phyloP scores from a whole-genome alignment of 1,284 basidiomycete genomes.

The Tylopilus sp. region DNA sequence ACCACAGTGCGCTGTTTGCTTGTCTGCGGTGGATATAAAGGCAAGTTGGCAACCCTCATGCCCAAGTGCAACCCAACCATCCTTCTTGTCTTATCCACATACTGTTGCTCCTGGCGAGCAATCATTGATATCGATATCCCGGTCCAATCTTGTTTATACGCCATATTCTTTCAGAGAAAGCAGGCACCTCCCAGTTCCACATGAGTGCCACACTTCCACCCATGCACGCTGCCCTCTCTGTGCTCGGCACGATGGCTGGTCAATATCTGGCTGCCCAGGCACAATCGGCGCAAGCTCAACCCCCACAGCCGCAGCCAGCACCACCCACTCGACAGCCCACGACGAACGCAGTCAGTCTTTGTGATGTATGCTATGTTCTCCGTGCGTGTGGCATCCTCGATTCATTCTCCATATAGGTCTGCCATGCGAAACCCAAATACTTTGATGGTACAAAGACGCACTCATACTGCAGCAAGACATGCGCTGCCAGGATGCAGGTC shows the following conservation, averaged over 20 bases:
- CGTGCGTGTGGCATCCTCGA: conserved; percentile 4
- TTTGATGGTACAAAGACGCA: conserved; percentile 40
- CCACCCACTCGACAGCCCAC: conserved; percentile 29
- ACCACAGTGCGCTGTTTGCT: conserved; percentile 11
- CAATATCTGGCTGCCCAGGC: conserved; percentile 43
- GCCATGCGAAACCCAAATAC: conserved; percentile 53
- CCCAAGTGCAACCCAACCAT: conserved; percentile 13
- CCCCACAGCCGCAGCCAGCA: conserved; percentile 24
- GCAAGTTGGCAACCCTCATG: conserved; percentile 2
- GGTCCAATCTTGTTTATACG: conserved; percentile 9
- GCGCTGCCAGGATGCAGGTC: conserved; percentile 34
- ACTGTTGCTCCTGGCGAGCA: conserved; percentile 34
- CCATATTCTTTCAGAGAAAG: conserved; percentile 8
- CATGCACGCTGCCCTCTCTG: conserved; percentile 52
- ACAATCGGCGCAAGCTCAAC: conserved; percentile 29
- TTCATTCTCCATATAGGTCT: conserved; percentile 34
- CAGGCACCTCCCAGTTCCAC: conserved; percentile 11
- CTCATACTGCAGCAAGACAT: conserved; percentile 39
- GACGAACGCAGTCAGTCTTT: conserved; percentile 25
- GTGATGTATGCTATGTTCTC: conserved; percentile 27
- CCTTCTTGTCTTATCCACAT: conserved; percentile 31
- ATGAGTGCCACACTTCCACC: conserved; percentile 43
- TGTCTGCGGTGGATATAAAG: conserved; percentile 28
- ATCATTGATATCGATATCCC: conserved; percentile 3
- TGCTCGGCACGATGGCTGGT: conserved; percentile 50